phyloP scores from a whole-genome alignment of 345 rosid genomes.

The Mallotus nudiflorus region DNA sequence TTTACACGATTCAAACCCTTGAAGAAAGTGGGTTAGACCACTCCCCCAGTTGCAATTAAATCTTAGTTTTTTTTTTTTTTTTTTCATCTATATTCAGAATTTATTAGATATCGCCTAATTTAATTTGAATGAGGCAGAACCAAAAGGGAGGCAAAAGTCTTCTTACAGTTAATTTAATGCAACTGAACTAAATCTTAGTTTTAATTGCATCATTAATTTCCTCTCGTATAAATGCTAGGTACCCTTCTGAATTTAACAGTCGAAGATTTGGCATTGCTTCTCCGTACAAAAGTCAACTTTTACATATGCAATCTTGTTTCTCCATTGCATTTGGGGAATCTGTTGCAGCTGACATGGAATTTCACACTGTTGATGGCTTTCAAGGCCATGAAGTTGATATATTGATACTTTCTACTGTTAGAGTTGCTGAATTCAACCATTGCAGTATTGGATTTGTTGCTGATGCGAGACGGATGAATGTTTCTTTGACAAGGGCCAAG shows the following conservation, averaged over 20 bases:
- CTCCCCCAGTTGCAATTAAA: too few relatives aligned
- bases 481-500: slow-evolving; percentile 92
- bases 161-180: too few relatives aligned
- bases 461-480: slow-evolving; percentile 94
- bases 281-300: slow-evolving; percentile 84
- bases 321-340: slow-evolving; percentile 71
- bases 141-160: too few relatives aligned
- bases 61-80: too few relatives aligned
- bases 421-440: slow-evolving; percentile 73
- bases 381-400: slow-evolving; percentile 96
- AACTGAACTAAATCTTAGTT: too few relatives aligned
- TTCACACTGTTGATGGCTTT: slow-evolving; percentile 95
- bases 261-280: slow-evolving; percentile 86
- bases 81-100: too few relatives aligned
- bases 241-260: slow-evolving; percentile 72
- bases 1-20: too few relatives aligned
- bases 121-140: too few relatives aligned
- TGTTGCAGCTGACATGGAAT: slow-evolving; percentile 71
- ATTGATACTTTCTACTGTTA: slow-evolving; percentile 84
- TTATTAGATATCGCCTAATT: too few relatives aligned
- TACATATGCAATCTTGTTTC: slow-evolving; percentile 74
- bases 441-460: slow-evolving; percentile 90
- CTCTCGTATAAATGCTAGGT: slow-evolving; percentile 44
- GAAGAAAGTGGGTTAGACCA: too few relatives aligned
- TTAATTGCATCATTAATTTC: not conserved